These are phyloP conservation scores for Aegle marmelos DNA, from an alignment of 345 rosid genomes.

Conservation along the genomic window DNA sequence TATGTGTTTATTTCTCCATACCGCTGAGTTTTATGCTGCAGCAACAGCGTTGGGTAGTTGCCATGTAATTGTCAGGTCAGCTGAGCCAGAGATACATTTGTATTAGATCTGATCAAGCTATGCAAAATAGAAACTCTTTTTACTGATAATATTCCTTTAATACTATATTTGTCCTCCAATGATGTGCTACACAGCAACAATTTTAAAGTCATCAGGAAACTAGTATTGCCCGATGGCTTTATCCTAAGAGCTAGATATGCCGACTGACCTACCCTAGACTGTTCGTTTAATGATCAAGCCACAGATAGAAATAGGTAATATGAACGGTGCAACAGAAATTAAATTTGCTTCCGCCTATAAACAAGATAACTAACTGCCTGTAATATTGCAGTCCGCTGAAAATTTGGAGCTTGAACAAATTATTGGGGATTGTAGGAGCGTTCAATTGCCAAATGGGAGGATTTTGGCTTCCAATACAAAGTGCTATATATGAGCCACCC, in stretches of 20 bases:
- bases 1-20: background rate
- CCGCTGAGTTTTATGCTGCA: constrained; percentile 55
- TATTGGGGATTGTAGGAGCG: constrained; percentile 12
- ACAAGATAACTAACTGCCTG: background rate
- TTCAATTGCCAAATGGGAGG: constrained; percentile 24
- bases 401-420: constrained; percentile 38
- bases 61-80: constrained; percentile 43
- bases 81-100: constrained; percentile 18
- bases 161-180: constrained; percentile 11
- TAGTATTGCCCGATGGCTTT: constrained; percentile 59
- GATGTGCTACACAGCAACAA: constrained; percentile 42
- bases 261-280: constrained; percentile 64
- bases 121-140: no score
- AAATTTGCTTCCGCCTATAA: background rate
- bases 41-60: constrained; percentile 64
- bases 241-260: constrained; percentile 54
- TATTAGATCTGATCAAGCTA: background rate
- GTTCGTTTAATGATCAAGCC: constrained; percentile 55
- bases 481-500: constrained; percentile 1
- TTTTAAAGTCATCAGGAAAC: constrained; percentile 46
- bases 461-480: constrained; percentile 13
- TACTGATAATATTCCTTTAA: background rate
- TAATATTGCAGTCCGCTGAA: constrained; percentile 42
- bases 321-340: background rate
- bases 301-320: constrained; percentile 56